Evolutionary conservation across 2,329 filamentous ascomycete species (phyloP).

Genomic region (Geoglossum cookeanum): DNA sequence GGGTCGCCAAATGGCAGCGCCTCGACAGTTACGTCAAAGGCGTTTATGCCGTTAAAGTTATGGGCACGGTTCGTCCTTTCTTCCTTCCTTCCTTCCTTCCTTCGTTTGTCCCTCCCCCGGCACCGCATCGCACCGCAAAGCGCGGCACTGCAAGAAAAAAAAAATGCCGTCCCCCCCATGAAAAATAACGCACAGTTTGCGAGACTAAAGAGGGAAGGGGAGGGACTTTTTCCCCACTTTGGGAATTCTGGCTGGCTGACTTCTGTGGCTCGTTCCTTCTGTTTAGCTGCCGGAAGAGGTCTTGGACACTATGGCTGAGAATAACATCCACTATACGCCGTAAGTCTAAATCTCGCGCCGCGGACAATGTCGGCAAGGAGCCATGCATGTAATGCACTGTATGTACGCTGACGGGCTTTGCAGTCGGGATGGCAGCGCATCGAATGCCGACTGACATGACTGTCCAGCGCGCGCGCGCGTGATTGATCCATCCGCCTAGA

Average conservation of each 20-base stretch:
- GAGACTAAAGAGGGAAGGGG: too few relatives aligned
- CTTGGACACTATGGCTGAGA: conserved; percentile 38
- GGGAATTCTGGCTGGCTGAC: not conserved
- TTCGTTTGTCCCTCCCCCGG: not conserved
- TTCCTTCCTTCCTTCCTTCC: not conserved
- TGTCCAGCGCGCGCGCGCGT: not conserved
- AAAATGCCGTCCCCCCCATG: too few relatives aligned
- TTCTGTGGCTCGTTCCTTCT: conserved; percentile 1
- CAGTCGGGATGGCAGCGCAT: conserved; percentile 1
- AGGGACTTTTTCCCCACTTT: not conserved
- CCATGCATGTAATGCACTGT: not conserved
- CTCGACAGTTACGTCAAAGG: conserved; percentile 75
- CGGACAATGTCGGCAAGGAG: not conserved
- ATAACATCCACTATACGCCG: conserved; percentile 46
- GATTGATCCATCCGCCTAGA: too few relatives aligned
- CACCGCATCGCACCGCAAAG: too few relatives aligned
- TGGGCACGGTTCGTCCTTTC: conserved; percentile 42
- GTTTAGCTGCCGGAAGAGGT: conserved; percentile 41
- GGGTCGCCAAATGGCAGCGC: conserved; percentile 95
- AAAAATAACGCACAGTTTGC: too few relatives aligned
- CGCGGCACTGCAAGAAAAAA: too few relatives aligned
- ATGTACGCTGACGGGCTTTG: not conserved
- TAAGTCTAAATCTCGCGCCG: not conserved
- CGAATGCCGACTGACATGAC: not conserved
- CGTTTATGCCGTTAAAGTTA: conserved; percentile 89